Evolutionary conservation across 208 protist species (phyloP).

Genomic region (Acanthamoeba divionensis): DNA sequence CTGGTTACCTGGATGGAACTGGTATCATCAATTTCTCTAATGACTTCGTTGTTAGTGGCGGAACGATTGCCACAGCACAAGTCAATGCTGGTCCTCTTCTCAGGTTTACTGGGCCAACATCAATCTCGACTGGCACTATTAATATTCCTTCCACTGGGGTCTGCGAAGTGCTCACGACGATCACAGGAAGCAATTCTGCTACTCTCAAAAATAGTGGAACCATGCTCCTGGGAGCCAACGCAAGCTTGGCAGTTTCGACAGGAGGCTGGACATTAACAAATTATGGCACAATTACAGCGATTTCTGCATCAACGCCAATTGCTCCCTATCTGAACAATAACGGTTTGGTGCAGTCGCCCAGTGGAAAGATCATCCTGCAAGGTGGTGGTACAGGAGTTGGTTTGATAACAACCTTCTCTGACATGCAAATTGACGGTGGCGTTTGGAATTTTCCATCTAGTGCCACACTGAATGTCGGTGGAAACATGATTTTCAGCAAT

Average conservation of each 20-base stretch:
- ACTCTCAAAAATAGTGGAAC: not conserved
- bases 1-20: not conserved
- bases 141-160: constrained; percentile 7
- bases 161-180: not conserved
- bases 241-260: not conserved
- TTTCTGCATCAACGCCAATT: too few species aligned
- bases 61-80: not conserved
- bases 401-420: not conserved
- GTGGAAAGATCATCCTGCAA: not conserved
- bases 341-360: not conserved
- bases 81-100: not conserved
- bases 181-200: not conserved
- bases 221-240: not conserved
- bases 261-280: constrained; percentile 20
- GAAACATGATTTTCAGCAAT: not conserved
- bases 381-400: not conserved
- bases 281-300: not conserved
- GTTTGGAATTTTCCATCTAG: not conserved
- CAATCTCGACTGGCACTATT: not conserved
- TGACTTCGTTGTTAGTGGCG: not conserved
- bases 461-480: not conserved
- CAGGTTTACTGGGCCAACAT: not conserved
- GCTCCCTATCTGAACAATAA: not conserved
- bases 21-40: not conserved
- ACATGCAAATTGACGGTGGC: not conserved